Base-by-base conservation (phyloP, 805 yeast species). In the Zygotorulaspora sp. region DNA sequence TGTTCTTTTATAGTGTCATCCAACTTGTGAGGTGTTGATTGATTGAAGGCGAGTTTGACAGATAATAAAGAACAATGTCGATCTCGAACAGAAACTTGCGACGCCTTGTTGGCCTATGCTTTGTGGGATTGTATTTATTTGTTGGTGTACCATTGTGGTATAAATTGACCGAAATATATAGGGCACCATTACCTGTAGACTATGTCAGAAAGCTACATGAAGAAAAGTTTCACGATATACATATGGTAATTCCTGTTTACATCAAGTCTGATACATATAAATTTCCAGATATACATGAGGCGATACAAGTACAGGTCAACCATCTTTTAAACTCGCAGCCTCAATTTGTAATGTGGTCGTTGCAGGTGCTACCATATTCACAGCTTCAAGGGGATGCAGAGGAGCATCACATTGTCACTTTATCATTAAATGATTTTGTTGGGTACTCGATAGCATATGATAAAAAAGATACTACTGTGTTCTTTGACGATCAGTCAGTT, bases 241-340 rank as follows among this genome's bases (percentile, higher is more conserved):
- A 58, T 16, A 36, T 76, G 28, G 60, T 50, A 2, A 63, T 75
- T 5, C 77, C 76, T 0, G 63, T 74, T 3, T 67, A 61, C 32
- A 47, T 69, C 15, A 57, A 60, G n/a, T 53, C 55, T 1, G 68
- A 68, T 8, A 74, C 73, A 1, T 68, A 77, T 45, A 58, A 62
- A 12, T 78, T 80, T 48, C 89, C 90, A 0, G 95, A 87, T 55
- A 52, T 87, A 13, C 73, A 71, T 1, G 67, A 67, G 29, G 87
- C 83, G 1, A 53, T 72, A 1, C 72, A 73, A 41, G 50, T 67
- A 9, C 75, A 76, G 47, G 50, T 75, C 2, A 65, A 71, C 41
- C 61, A 64, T 11, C 60, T 72, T 30, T 41, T 78, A 28, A 50
- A 57, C n/a, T 48, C 58, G 10, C 41, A 48, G 22, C 47, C 50